Percentiles rank a stretch among this genome's conserved stretches.
These are phyloP conservation scores for Protomyces lactucae-debilis DNA, from an alignment of 1,139 yeast species.

Conservation along the genomic window DNA sequence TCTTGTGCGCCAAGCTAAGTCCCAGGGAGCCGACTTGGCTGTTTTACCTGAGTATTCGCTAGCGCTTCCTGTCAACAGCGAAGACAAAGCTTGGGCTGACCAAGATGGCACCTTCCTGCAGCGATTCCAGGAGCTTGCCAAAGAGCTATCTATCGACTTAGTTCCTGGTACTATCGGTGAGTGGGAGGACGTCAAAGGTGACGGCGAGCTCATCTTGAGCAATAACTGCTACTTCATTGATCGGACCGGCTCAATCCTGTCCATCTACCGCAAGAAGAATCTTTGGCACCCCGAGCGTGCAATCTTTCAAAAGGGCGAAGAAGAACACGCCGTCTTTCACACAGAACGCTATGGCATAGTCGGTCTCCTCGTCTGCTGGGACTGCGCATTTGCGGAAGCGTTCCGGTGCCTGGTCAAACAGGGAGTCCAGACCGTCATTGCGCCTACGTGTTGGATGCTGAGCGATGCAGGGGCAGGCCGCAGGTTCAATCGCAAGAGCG, in stretches of 20 bases:
- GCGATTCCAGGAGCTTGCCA: slow-evolving; percentile 29
- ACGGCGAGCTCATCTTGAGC: slow-evolving; percentile 7
- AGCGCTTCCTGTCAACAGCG: slow-evolving; percentile 10
- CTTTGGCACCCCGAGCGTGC: slow-evolving; percentile 34
- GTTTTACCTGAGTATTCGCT: slow-evolving; percentile 63
- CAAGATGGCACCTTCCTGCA: background rate
- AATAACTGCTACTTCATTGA: slow-evolving; percentile 32
- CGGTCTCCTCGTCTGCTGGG: slow-evolving; percentile 34
- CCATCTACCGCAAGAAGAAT: slow-evolving; percentile 32
- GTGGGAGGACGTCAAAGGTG: slow-evolving; percentile 12
- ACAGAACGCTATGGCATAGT: slow-evolving; percentile 33
- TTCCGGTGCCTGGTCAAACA: slow-evolving; percentile 31
- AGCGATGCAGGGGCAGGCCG: slow-evolving; percentile 29
- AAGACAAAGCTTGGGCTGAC: slow-evolving; percentile 18
- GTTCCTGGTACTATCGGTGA: slow-evolving; percentile 33
- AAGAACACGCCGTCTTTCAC: slow-evolving; percentile 30
- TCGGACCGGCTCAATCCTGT: slow-evolving; percentile 30
- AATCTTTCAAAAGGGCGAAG: slow-evolving; percentile 30
- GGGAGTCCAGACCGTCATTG: slow-evolving; percentile 31
- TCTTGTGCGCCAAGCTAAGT: slow-evolving; percentile 53
- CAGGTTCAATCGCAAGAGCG: slow-evolving; percentile 31
- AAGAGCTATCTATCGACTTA: slow-evolving; percentile 30
- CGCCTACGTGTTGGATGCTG: slow-evolving; percentile 34
- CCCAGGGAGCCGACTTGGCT: slow-evolving; percentile 47
- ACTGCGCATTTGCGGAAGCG: slow-evolving; percentile 32